Evolutionary conservation across 2,329 filamentous ascomycete genomes (phyloP).

Genomic region (Knoxdaviesia capensis): DNA sequence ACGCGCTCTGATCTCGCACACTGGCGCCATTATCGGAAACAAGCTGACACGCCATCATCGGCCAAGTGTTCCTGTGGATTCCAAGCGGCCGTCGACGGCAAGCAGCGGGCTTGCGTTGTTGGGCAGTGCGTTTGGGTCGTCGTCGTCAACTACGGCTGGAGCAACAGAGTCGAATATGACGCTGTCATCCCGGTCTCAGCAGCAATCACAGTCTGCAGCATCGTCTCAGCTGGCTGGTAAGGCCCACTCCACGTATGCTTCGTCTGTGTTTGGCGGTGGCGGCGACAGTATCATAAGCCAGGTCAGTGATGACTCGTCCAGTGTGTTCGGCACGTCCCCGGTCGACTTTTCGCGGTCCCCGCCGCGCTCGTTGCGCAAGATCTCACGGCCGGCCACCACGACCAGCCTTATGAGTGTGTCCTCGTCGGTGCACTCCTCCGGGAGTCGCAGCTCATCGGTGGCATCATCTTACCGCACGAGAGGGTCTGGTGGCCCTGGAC

Average conservation of each 20-base stretch:
- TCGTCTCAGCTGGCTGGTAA: not conserved
- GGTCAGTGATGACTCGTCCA: slow-evolving; percentile 37
- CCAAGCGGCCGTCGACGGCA: slow-evolving; percentile 47
- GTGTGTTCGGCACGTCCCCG: slow-evolving; percentile 29
- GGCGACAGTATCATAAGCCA: slow-evolving; percentile 22
- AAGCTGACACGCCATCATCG: slow-evolving; percentile 63
- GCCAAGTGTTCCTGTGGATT: too few species aligned
- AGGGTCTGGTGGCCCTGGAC: slow-evolving; percentile 7
- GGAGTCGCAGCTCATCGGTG: slow-evolving; percentile 29
- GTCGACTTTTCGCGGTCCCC: slow-evolving; percentile 40
- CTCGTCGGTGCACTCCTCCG: slow-evolving; percentile 10
- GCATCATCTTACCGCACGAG: slow-evolving; percentile 19
- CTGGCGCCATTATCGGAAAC: slow-evolving; percentile 91
- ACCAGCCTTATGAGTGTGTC: slow-evolving; percentile 2
- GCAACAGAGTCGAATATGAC: too few species aligned
- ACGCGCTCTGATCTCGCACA: slow-evolving; percentile 82
- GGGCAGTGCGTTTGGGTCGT: slow-evolving; percentile 24
- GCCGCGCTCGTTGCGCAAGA: slow-evolving; percentile 28
- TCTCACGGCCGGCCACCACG: slow-evolving; percentile 20
- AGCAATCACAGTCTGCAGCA: slow-evolving; percentile 19
- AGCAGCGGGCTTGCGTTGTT: slow-evolving; percentile 65
- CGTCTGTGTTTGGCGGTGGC: slow-evolving; percentile 6
- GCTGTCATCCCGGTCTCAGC: slow-evolving; percentile 22
- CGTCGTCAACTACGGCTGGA: not conserved
- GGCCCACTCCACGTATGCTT: too few species aligned